Percentiles rank a stretch among this genome's conserved stretches.
phyloP scores from a whole-genome alignment of 2,329 filamentous ascomycete genomes.

The Knoxdaviesia capensis region DNA sequence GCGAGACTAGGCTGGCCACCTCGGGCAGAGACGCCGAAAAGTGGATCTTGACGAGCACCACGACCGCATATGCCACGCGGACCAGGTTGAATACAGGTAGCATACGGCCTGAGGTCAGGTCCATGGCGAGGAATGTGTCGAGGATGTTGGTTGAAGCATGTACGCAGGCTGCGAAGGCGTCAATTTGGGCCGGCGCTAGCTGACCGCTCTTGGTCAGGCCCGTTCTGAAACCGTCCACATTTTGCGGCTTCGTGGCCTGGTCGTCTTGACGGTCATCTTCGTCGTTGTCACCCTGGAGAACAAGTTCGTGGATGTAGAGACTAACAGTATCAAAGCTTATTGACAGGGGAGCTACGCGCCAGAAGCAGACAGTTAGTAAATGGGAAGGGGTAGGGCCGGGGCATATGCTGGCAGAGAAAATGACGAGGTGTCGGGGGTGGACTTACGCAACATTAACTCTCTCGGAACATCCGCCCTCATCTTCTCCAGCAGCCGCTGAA shows the following conservation, averaged over 20 bases:
- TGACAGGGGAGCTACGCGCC: constrained; percentile 30
- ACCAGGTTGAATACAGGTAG: constrained; percentile 54
- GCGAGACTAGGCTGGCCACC: constrained; percentile 49
- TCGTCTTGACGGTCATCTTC: constrained; percentile 21
- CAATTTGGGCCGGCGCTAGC: constrained; percentile 30
- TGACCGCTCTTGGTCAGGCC: constrained; percentile 6
- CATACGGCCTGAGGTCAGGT: constrained; percentile 35
- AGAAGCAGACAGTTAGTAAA: constrained; percentile 6
- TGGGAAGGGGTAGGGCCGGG: not conserved
- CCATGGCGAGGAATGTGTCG: constrained; percentile 41
- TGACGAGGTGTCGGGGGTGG: not conserved
- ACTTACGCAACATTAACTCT: constrained; percentile 35
- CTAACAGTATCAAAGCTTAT: constrained; percentile 46
- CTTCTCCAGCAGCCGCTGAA: constrained; percentile 42
- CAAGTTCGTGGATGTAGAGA: constrained; percentile 59
- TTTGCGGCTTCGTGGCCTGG: constrained; percentile 8
- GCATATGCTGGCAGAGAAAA: not conserved
- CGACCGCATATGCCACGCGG: constrained; percentile 49
- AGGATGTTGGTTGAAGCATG: constrained; percentile 46
- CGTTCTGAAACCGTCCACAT: too few relatives aligned
- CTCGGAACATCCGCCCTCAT: constrained; percentile 33
- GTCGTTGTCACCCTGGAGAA: constrained; percentile 41
- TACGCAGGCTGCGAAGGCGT: constrained; percentile 46
- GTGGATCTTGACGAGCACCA: constrained; percentile 56
- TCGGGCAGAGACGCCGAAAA: constrained; percentile 45